phyloP scores from a whole-genome alignment of 176 grass and related monocot genomes.

The Sorghum bicolor region DNA sequence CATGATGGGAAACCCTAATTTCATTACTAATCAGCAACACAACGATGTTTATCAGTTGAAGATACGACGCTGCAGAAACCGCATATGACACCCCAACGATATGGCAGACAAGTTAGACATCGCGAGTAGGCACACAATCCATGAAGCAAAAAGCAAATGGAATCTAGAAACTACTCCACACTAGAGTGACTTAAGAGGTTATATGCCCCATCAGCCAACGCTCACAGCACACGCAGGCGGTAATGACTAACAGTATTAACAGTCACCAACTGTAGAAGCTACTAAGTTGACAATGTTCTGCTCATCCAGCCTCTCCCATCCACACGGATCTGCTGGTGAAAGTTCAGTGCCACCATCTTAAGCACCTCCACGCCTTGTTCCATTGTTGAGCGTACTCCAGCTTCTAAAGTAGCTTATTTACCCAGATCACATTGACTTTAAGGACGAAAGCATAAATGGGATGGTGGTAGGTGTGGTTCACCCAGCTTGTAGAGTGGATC shows the following conservation, averaged over 20 bases:
- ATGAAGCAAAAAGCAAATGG: neutral
- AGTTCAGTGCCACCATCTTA: neutral
- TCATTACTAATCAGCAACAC: neutral
- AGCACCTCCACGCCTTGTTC: neutral
- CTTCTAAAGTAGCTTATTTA: neutral
- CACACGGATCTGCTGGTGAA: neutral
- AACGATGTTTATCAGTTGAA: neutral
- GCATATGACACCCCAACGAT: neutral
- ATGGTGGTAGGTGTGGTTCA: no score
- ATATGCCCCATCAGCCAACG: neutral
- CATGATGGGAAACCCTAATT: neutral
- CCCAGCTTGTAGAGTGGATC: no score
- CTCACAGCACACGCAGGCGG: neutral
- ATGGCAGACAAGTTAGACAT: neutral
- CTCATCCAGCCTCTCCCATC: neutral
- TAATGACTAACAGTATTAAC: neutral
- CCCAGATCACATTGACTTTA: neutral
- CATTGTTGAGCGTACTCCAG: neutral
- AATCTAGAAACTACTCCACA: neutral
- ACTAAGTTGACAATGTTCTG: neutral
- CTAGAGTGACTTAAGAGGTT: neutral
- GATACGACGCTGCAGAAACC: neutral
- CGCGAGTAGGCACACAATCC: neutral
- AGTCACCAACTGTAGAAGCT: neutral
- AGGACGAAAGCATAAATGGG: no score